Base-by-base conservation (phyloP, 2,329 filamentous ascomycete genomes). In the Fusarium siculi region DNA sequence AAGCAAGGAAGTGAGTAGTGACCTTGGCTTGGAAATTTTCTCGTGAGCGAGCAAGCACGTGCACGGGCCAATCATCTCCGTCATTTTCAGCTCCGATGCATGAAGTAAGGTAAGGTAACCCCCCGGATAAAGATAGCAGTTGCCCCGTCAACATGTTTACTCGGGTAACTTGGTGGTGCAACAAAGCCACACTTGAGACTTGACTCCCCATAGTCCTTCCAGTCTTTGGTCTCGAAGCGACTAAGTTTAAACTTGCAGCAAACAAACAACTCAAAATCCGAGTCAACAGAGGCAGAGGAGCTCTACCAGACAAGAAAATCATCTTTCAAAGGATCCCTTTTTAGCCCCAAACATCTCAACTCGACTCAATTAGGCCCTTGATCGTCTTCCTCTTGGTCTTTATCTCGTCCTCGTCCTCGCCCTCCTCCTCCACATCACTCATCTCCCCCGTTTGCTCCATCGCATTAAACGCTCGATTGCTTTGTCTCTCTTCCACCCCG, bases 91-190 rank as follows among this genome's bases (percentile, higher is more conserved):
- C 64, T 70, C 60, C 58, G 54, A 65, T 46, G 54, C 56, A 68
- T 56, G 50, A 43, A 50, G 57, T 46, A 25, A 50, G 43, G 57
- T 46, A 25, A 50, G 43, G 63, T 40, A 25, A 50, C 50, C 34
- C 65, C 65, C 65, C 65, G 50, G 55, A 58, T 23, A 50, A 21
- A 37, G 42, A 68, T 68, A 47, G 49, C 37, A 47, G 81, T 82
- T 82, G 81, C 80, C 76, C 55, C 47, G 80, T 75, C 81, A 82
- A 82, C 81, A 70, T 72, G 70, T 79, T 78, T 76, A 78, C 79
- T 75, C 74, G 73, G 63, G 66, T 77, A 74, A 76, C 76, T 77
- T 73, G 76, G 72, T 70, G 63, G 67, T 72, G 72, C 63, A 77
- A 76, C 75, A 73, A 74, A 58, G 66, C 70, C 73, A 70, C 74